Percentiles rank a stretch among this genome's conserved stretches.
These are phyloP conservation scores for Apiospora aurea DNA, from an alignment of 2,329 filamentous ascomycete species.

Conservation along the genomic window DNA sequence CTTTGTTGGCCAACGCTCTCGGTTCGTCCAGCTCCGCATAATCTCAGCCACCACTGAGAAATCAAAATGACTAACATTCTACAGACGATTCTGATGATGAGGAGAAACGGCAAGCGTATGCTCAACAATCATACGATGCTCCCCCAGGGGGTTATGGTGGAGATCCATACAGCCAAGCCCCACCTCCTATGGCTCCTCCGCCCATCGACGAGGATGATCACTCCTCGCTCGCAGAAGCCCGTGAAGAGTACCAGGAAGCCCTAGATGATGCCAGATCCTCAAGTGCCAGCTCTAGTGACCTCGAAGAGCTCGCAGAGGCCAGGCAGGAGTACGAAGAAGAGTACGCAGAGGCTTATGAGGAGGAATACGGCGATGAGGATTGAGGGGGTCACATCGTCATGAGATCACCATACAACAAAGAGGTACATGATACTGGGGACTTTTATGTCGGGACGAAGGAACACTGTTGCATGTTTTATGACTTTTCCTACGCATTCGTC, in stretches of 20 bases:
- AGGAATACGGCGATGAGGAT: conserved; percentile 28
- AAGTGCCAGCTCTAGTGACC: conserved; percentile 47
- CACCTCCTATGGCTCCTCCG: conserved; percentile 15
- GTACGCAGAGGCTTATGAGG: conserved; percentile 49
- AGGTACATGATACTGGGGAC: neutral
- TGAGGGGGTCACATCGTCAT: neutral
- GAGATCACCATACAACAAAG: neutral
- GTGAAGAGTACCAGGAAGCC: conserved; percentile 53
- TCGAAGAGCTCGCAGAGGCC: conserved; percentile 54
- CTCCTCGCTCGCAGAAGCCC: conserved; percentile 44
- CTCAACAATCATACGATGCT: conserved; percentile 26
- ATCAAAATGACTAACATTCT: neutral
- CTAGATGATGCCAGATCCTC: conserved; percentile 46
- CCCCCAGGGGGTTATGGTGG: conserved; percentile 31
- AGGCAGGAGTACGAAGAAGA: conserved; percentile 59
- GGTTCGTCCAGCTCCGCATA: conserved; percentile 46
- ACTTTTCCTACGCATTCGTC: neutral
- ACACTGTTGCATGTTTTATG: conserved; percentile 4
- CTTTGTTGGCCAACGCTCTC: conserved; percentile 61
- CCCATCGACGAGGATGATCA: conserved; percentile 28
- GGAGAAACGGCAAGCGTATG: conserved; percentile 10
- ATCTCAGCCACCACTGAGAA: neutral
- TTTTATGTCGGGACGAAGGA: neutral
- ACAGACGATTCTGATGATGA: conserved; percentile 43
- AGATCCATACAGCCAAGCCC: conserved; percentile 8